phyloP scores from a whole-genome alignment of 208 protist genomes.

The Giardia duodenalis region DNA sequence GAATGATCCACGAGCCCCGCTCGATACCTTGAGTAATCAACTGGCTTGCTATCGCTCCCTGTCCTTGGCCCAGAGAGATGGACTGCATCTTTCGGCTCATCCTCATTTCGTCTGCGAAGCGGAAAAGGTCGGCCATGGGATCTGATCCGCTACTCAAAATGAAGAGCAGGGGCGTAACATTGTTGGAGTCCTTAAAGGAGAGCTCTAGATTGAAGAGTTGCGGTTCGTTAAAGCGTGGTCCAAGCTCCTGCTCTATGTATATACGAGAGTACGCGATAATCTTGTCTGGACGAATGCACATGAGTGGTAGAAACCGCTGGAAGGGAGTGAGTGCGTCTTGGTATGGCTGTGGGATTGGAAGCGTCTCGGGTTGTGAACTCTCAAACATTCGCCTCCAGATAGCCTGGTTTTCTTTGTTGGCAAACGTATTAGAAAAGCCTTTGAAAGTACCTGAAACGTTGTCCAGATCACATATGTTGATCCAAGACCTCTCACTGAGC shows the following conservation, averaged over 20 bases:
- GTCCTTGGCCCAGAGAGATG: slow-evolving; percentile 86
- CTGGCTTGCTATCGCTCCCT: slow-evolving; percentile 76
- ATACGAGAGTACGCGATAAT: slow-evolving; percentile 68
- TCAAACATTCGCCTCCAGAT: slow-evolving; percentile 64
- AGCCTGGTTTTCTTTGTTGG: slow-evolving; percentile 58
- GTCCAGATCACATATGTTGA: slow-evolving; percentile 64
- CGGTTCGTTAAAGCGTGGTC: slow-evolving; percentile 68
- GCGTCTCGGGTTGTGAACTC: slow-evolving; percentile 59
- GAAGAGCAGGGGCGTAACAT: slow-evolving; percentile 86
- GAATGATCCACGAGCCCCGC: slow-evolving; percentile 86
- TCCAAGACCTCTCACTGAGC: slow-evolving; percentile 75
- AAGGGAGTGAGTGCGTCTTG: slow-evolving; percentile 62
- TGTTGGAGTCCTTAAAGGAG: slow-evolving; percentile 63
- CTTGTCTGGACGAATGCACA: slow-evolving; percentile 82
- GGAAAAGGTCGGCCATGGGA: slow-evolving; percentile 82
- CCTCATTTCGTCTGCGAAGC: slow-evolving; percentile 78
- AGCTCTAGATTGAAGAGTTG: slow-evolving; percentile 76
- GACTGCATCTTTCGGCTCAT: slow-evolving; percentile 67
- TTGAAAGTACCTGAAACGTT: slow-evolving; percentile 61
- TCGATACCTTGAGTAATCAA: slow-evolving; percentile 72
- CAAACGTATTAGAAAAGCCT: slow-evolving; percentile 60
- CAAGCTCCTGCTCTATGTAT: slow-evolving; percentile 71
- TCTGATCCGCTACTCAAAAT: slow-evolving; percentile 90
- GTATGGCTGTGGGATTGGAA: slow-evolving; percentile 61
- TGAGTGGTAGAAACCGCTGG: slow-evolving; percentile 78